Conservation (phyloP, 768 basidiomycete genomes). For the Phylloporus scabripes region DNA sequence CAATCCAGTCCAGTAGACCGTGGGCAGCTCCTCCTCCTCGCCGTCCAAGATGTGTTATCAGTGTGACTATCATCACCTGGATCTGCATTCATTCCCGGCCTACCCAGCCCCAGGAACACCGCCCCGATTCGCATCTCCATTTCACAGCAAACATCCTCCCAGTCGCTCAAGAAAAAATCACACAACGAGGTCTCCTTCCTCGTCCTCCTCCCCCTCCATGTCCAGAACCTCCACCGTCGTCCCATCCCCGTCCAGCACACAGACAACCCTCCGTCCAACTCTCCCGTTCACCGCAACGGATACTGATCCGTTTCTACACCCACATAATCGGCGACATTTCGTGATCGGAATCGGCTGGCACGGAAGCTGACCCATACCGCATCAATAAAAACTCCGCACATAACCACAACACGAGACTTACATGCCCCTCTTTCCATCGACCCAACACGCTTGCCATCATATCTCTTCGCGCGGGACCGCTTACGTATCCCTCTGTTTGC, state of each 20-base stretch:
- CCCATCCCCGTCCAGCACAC: constrained; percentile 63
- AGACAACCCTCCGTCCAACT: constrained; percentile 66
- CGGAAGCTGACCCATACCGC: constrained; percentile 41
- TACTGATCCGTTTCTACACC: constrained; percentile 47
- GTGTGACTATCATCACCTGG: constrained; percentile 9
- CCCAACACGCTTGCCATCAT: constrained; percentile 54
- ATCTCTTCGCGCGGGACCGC: constrained; percentile 53
- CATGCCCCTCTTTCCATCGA: constrained; percentile 59
- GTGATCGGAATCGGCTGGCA: constrained; percentile 47
- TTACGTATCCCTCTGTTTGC: constrained; percentile 47
- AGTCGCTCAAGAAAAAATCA: neutral
- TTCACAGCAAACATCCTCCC: neutral
- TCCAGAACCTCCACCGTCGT: constrained; percentile 67
- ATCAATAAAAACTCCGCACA: constrained; percentile 31
- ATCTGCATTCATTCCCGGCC: constrained; percentile 33
- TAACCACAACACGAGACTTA: constrained; percentile 39
- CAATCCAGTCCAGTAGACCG: constrained; percentile 30
- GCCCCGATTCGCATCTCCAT: constrained; percentile 17
- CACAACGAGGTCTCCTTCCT: constrained; percentile 8
- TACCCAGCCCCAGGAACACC: constrained; percentile 21
- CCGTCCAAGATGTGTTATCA: neutral
- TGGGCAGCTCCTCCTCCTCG: constrained; percentile 7
- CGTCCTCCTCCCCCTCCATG: constrained; percentile 57
- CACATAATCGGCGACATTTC: constrained; percentile 50
- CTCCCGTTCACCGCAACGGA: constrained; percentile 71